phyloP scores from a whole-genome alignment of 2,329 filamentous ascomycete species.

The Lizonia empirigonia region DNA sequence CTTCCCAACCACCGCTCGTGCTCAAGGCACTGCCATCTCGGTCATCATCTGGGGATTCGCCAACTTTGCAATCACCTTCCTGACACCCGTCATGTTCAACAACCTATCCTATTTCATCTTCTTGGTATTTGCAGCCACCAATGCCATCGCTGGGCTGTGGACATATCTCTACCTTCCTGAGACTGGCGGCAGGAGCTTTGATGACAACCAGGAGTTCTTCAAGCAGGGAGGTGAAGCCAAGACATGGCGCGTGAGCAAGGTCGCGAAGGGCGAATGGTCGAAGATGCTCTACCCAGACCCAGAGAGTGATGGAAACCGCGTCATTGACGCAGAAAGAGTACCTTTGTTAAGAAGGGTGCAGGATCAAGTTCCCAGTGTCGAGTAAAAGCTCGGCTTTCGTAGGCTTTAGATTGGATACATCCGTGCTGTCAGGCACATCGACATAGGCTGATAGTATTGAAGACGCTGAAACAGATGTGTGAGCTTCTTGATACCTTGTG shows the following conservation, averaged over 20 bases:
- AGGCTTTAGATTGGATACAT: conserved; percentile 8
- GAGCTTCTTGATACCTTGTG: background rate
- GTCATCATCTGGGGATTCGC: conserved; percentile 63
- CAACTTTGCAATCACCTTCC: conserved; percentile 63
- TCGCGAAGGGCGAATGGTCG: conserved; percentile 59
- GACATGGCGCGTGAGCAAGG: conserved; percentile 60
- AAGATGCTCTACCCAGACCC: conserved; percentile 51
- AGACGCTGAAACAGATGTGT: background rate
- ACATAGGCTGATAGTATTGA: background rate
- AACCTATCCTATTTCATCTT: conserved; percentile 65
- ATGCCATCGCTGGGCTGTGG: conserved; percentile 60
- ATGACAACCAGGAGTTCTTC: conserved; percentile 66
- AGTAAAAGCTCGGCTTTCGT: conserved; percentile 15
- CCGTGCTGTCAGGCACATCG: background rate
- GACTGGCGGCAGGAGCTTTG: conserved; percentile 63
- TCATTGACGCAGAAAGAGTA: conserved; percentile 52
- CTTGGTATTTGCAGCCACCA: conserved; percentile 61
- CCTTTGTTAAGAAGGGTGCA: conserved; percentile 53
- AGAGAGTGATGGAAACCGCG: conserved; percentile 38
- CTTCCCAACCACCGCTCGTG: conserved; percentile 60
- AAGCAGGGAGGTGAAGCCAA: conserved; percentile 57
- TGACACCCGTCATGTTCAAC: conserved; percentile 65
- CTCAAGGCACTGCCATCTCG: conserved; percentile 60
- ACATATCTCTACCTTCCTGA: conserved; percentile 61
- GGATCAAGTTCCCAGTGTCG: conserved; percentile 49